Conservation (phyloP, 495 filamentous ascomycete genomes). For the Xylaria cubensis region DNA sequence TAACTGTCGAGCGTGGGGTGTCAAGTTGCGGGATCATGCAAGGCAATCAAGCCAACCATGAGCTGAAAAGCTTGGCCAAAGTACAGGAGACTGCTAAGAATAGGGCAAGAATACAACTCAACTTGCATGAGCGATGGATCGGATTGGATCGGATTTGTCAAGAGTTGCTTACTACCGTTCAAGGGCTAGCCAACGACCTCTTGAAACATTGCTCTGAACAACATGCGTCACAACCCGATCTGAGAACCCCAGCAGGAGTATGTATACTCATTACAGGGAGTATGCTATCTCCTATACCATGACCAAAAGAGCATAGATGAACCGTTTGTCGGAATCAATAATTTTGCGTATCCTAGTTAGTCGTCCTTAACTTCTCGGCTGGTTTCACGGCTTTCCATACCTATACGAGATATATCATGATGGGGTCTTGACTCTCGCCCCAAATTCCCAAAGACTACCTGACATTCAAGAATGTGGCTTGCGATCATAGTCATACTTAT, state of each 20-base stretch:
- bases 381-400: not conserved
- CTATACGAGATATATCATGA: not conserved
- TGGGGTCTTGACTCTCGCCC: not conserved
- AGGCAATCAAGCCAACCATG: not conserved
- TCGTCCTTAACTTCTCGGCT: not conserved
- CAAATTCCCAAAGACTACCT: not conserved
- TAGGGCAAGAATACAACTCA: constrained; percentile 14
- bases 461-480: constrained; percentile 12
- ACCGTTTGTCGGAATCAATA: not conserved
- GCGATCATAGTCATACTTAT: not conserved
- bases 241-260: not conserved
- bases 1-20: not conserved
- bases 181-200: constrained; percentile 1
- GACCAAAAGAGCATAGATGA: constrained; percentile 9
- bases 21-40: constrained; percentile 13
- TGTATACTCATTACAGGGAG: not conserved
- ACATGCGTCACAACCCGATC: not conserved
- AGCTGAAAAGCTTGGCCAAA: constrained; percentile 16
- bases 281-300: not conserved
- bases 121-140: constrained; percentile 5
- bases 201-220: constrained; percentile 7
- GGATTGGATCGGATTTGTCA: constrained; percentile 22
- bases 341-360: not conserved
- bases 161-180: constrained; percentile 19
- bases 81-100: constrained; percentile 11